phyloP scores from a whole-genome alignment of 2,329 filamentous ascomycete genomes.

The Pseudocercospora pini-densiflorae region DNA sequence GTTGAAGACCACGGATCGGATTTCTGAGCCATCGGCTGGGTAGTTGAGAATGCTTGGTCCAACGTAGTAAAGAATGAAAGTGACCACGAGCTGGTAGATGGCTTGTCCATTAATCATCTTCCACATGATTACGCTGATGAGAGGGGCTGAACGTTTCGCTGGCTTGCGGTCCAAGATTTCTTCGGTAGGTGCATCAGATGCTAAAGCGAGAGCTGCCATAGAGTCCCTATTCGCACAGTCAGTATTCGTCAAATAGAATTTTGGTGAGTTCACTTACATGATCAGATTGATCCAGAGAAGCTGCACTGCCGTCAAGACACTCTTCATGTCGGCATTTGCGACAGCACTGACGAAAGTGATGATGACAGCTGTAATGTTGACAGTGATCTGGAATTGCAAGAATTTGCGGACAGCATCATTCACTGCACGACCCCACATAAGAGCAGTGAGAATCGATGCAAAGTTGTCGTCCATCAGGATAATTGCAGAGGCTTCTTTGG shows the following conservation, averaged over 20 bases:
- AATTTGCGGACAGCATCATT: conserved; percentile 61
- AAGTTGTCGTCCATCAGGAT: conserved; percentile 68
- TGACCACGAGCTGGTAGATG: conserved; percentile 79
- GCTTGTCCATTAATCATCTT: conserved; percentile 98
- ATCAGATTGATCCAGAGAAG: conserved; percentile 96
- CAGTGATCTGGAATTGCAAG: conserved; percentile 75
- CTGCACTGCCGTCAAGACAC: conserved; percentile 86
- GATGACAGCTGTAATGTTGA: conserved; percentile 89
- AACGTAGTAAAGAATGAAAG: conserved; percentile 83
- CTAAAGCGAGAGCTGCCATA: conserved; percentile 85
- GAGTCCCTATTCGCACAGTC: conserved; percentile 65
- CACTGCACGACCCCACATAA: conserved; percentile 66
- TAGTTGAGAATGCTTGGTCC: conserved; percentile 65
- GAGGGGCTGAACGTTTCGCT: conserved; percentile 70
- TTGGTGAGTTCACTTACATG: conserved; percentile 55
- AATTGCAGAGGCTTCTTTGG: conserved; percentile 66
- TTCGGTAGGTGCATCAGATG: conserved; percentile 83
- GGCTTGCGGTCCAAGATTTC: conserved; percentile 81
- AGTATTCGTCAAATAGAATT: not conserved
- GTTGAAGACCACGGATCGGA: conserved; percentile 90
- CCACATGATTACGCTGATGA: conserved; percentile 94
- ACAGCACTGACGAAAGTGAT: conserved; percentile 89
- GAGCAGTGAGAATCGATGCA: conserved; percentile 64
- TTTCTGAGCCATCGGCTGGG: conserved; percentile 51
- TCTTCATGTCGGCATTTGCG: conserved; percentile 67